Percentiles rank a stretch among this genome's conserved stretches.
Evolutionary conservation across 441 rosid genomes (phyloP).

Genomic region (Croton laevigatus): DNA sequence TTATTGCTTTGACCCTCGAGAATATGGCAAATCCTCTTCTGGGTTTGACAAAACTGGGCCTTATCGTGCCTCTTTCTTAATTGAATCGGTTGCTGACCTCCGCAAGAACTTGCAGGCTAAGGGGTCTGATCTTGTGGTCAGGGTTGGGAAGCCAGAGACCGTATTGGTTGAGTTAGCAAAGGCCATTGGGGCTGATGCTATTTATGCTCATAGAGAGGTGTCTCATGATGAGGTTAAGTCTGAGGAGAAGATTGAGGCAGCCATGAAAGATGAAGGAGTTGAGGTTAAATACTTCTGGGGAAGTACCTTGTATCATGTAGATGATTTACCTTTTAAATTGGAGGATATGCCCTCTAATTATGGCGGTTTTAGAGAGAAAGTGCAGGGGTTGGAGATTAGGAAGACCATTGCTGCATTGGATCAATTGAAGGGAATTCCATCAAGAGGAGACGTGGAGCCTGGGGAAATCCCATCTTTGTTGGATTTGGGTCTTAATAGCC

Average conservation of each 20-base stretch:
- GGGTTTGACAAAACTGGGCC: conserved; percentile 95
- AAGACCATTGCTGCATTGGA: conserved; percentile 74
- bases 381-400: conserved; percentile 69
- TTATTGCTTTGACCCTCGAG: conserved; percentile 91
- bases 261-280: conserved; percentile 85
- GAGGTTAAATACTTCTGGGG: conserved; percentile 95
- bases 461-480: conserved; percentile 87
- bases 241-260: conserved; percentile 76
- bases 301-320: conserved; percentile 81
- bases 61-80: conserved; percentile 69
- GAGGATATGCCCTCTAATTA: conserved; percentile 80
- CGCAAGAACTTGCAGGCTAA: conserved; percentile 77
- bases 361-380: conserved; percentile 74
- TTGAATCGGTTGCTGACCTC: conserved; percentile 80
- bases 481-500: conserved; percentile 72
- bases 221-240: conserved; percentile 80
- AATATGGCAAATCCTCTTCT: conserved; percentile 83
- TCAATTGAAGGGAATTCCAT: conserved; percentile 78
- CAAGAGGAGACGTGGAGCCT: conserved; percentile 81
- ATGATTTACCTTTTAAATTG: conserved; percentile 86
- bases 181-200: conserved; percentile 84
- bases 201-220: conserved; percentile 83
- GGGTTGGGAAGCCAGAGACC: conserved; percentile 77
- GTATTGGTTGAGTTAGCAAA: conserved; percentile 76
- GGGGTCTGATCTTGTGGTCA: conserved; percentile 86